These are phyloP conservation scores for Neurospora sp. DNA, from an alignment of 495 filamentous ascomycete species.

Conservation along the genomic window DNA sequence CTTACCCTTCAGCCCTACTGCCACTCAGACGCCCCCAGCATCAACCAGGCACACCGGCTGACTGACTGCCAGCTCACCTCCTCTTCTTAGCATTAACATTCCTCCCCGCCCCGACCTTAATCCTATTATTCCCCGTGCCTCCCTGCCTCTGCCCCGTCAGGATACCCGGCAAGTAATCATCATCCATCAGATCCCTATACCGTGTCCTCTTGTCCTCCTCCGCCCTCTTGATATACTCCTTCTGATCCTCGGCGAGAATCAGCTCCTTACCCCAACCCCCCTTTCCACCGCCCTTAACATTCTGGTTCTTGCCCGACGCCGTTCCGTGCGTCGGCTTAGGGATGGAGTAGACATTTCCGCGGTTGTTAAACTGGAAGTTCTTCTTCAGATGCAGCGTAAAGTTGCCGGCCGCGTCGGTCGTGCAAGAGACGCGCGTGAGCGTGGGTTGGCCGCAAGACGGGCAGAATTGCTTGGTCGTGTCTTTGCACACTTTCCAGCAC, in stretches of 20 bases:
- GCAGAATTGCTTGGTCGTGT: constrained; percentile 89
- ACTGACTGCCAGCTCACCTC: constrained; percentile 5
- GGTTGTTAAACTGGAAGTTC: constrained; percentile 93
- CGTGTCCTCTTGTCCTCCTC: constrained; percentile 53
- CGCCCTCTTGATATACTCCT: constrained; percentile 67
- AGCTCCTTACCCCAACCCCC: constrained; percentile 71
- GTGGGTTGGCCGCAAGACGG: constrained; percentile 81
- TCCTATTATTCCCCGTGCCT: constrained; percentile 46
- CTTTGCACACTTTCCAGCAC: constrained; percentile 78
- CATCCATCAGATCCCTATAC: constrained; percentile 83
- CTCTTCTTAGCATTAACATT: constrained; percentile 77
- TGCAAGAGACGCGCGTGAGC: constrained; percentile 76
- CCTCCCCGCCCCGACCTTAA: constrained; percentile 75
- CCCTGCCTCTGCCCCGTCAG: constrained; percentile 62
- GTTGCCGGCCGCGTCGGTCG: constrained; percentile 65
- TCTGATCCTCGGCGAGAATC: constrained; percentile 90
- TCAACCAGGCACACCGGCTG: neutral
- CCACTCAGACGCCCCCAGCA: neutral
- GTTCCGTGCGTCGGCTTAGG: constrained; percentile 82
- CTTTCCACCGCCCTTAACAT: constrained; percentile 66
- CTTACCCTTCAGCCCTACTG: neutral
- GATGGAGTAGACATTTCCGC: constrained; percentile 80
- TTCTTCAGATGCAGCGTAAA: constrained; percentile 86
- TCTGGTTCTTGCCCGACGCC: constrained; percentile 54
- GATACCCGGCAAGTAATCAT: constrained; percentile 83